Conservation (phyloP, 148 eudicot species). For the Euryodendron excelsum region DNA sequence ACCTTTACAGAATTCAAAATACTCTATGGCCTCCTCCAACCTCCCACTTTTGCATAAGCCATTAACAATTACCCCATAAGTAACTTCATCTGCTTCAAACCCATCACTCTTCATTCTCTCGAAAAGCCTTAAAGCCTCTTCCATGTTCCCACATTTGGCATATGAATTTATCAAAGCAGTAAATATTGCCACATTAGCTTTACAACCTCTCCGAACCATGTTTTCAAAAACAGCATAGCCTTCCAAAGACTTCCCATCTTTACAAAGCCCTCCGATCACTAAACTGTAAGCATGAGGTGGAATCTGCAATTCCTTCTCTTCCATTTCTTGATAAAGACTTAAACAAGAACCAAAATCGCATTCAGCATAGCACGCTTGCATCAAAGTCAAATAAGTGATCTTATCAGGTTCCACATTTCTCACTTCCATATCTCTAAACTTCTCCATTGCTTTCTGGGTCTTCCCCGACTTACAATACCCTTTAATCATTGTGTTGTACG, state of each 20-base stretch:
- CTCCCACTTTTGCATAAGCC: constrained; percentile 83
- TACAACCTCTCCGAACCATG: constrained; percentile 61
- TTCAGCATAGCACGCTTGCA: constrained; percentile 74
- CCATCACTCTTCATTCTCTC: constrained; percentile 69
- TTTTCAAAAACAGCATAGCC: constrained; percentile 63
- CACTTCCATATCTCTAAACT: constrained; percentile 70
- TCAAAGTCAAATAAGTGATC: constrained; percentile 82
- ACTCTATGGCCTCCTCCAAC: constrained; percentile 73
- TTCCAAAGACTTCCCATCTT: constrained; percentile 64
- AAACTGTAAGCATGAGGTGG: constrained; percentile 91
- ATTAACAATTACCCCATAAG: constrained; percentile 78
- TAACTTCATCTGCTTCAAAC: constrained; percentile 75
- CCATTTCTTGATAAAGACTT: constrained; percentile 78
- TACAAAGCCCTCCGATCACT: constrained; percentile 91
- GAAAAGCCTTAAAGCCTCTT: constrained; percentile 60
- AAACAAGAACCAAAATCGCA: constrained; percentile 63
- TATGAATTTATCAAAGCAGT: constrained; percentile 75
- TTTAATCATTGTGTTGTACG: constrained; percentile 88
- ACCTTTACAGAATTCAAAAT: constrained; percentile 49
- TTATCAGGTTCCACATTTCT: constrained; percentile 68
- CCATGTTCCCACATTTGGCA: constrained; percentile 64
- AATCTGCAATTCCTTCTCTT: constrained; percentile 64
- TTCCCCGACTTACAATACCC: constrained; percentile 86
- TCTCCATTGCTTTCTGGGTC: constrained; percentile 64
- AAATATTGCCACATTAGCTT: constrained; percentile 73